Percentiles rank a stretch among this genome's conserved stretches.
phyloP scores from a whole-genome alignment of 2,329 filamentous ascomycete genomes.

The Herpotrichia juniperi region DNA sequence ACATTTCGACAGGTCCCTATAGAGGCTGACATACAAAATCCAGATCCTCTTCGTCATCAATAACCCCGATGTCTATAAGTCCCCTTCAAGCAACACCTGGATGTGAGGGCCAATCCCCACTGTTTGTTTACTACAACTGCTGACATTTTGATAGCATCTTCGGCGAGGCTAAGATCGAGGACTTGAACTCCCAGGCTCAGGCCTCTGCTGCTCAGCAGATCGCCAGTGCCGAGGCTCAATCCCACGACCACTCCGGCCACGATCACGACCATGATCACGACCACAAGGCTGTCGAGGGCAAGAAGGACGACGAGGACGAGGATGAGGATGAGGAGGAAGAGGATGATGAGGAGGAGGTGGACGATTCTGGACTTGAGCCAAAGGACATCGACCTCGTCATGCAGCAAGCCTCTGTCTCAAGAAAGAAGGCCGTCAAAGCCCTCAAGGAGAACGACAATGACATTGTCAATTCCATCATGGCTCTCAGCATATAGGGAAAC shows the following conservation, averaged over 20 bases:
- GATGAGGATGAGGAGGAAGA: slow-evolving; percentile 78
- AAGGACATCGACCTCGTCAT: slow-evolving; percentile 99
- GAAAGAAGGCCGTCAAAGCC: slow-evolving; percentile 98
- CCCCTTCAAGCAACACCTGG: slow-evolving; percentile 98
- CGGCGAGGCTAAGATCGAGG: slow-evolving; percentile 99
- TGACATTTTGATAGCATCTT: slow-evolving; percentile 74
- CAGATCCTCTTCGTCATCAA: slow-evolving; percentile 99
- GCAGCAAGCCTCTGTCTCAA: slow-evolving; percentile 93
- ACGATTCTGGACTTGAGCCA: slow-evolving; percentile 91
- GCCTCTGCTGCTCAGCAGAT: slow-evolving; percentile 95
- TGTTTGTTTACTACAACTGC: slow-evolving; percentile 9
- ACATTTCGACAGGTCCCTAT: not conserved
- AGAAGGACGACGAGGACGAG: too few relatives aligned
- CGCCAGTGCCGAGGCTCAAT: slow-evolving; percentile 71
- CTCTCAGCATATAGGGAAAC: slow-evolving; percentile 65
- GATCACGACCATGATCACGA: slow-evolving; percentile 70
- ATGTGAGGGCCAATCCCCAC: slow-evolving; percentile 71
- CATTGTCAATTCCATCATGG: slow-evolving; percentile 99
- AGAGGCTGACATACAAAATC: slow-evolving; percentile 11
- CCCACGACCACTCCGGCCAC: slow-evolving; percentile 74
- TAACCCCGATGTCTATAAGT: slow-evolving; percentile 99
- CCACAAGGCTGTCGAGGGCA: slow-evolving; percentile 66
- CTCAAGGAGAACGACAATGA: slow-evolving; percentile 99
- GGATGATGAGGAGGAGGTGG: slow-evolving; percentile 94
- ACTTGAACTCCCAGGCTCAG: slow-evolving; percentile 97